These are phyloP conservation scores for Macrophomina tecta DNA, from an alignment of 2,329 filamentous ascomycete genomes.

Conservation along the genomic window DNA sequence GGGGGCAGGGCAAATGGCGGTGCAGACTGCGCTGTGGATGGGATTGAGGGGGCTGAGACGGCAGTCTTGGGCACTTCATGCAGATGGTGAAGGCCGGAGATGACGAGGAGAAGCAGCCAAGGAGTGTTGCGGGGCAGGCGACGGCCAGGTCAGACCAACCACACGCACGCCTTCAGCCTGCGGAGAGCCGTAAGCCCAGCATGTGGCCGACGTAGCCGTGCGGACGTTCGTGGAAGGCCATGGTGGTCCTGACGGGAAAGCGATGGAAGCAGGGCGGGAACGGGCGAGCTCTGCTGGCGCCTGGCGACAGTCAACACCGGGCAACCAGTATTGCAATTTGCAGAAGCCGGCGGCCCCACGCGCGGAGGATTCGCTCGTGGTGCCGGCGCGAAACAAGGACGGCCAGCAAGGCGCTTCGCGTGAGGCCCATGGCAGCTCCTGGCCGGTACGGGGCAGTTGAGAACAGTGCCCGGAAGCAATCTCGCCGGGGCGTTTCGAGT, in stretches of 20 bases:
- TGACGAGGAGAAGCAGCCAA: neutral
- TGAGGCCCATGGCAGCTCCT: no score
- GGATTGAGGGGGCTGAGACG: neutral
- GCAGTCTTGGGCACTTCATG: neutral
- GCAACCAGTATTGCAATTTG: neutral
- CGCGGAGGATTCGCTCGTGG: no score
- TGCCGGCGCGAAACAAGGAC: no score
- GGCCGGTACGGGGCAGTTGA: no score
- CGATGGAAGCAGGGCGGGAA: neutral
- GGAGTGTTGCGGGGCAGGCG: neutral
- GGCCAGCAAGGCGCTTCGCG: no score
- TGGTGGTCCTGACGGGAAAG: neutral
- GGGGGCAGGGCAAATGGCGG: neutral
- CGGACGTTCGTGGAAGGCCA: neutral
- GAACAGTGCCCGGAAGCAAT: slow-evolving; percentile 2
- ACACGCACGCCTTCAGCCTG: neutral
- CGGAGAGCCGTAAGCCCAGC: neutral
- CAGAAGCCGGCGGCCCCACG: neutral
- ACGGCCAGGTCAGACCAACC: neutral
- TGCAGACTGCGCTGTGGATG: neutral
- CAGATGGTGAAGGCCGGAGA: slow-evolving; percentile 3
- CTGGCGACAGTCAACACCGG: neutral
- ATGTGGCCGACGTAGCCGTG: neutral
- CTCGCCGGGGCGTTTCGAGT: slow-evolving; percentile 14
- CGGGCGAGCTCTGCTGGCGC: neutral